Evolutionary conservation across 768 basidiomycete genomes (phyloP), one percentile per base, ranked within the genome.

Genomic region (Piloderma croceum): DNA sequence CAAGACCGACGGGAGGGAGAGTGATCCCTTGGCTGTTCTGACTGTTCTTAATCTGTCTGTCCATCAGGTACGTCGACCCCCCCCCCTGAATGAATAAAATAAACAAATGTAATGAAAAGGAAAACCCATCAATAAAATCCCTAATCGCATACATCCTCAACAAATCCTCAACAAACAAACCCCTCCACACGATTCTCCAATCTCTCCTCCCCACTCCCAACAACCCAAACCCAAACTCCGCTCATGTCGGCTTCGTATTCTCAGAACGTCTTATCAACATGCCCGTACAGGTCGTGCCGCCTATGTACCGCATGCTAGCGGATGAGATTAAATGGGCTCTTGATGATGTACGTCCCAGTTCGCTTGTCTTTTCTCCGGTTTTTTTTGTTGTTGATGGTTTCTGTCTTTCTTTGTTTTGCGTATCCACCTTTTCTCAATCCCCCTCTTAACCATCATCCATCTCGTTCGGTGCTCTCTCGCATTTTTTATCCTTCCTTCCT

Each of bases 211-310:
- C 67, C 11, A 69, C 69, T 34, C 68, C 50, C 24, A 60, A 65
- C 25, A 66, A 68, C n/a, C n/a, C n/a, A n/a, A n/a, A n/a, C n/a
- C n/a, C n/a, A n/a, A n/a, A n/a, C 27, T 29, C 10, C 27, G 27
- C 27, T 12, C 77, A 85, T 45, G 77, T 94, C 34, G 94, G 90
- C 2, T 70, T 96, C 13, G 71, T 97, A 7, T 68, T 99, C 48
- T 86, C 83, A 47, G 90, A 96, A 59, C 73, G 94, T 1, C 69
- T 98, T 37, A 73, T 96, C 49, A 99, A 98, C 59, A 93, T 99
- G 82, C 94, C 94, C 0, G 83, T 91, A 11, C 90, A 97, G 51
- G 79, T 92, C 24, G 73, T 93, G 7, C 85, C 91, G 5, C 92
- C 90, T 1, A 84, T 96, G 81, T 97, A 93, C 60, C 71, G 71